Evolutionary conservation across 805 yeast genomes (phyloP).

Genomic region (Candida silvicultrix): DNA sequence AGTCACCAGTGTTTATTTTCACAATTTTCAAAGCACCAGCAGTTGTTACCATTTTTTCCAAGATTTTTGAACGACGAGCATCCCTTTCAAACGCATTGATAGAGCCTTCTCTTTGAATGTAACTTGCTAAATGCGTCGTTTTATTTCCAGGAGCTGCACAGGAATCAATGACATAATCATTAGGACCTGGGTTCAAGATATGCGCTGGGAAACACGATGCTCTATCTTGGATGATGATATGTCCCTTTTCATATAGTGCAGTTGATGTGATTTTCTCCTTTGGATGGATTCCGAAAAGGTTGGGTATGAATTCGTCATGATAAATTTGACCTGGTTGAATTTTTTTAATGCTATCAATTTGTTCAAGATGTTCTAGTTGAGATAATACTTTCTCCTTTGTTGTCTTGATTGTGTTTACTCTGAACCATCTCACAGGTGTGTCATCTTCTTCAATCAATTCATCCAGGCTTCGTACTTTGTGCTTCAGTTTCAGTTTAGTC

Average conservation of each 20-base stretch:
- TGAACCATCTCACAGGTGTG: conserved; percentile 77
- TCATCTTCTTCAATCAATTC: conserved; percentile 51
- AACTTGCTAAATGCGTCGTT: conserved; percentile 85
- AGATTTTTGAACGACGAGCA: conserved; percentile 56
- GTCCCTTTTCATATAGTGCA: conserved; percentile 67
- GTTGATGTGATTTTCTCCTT: conserved; percentile 60
- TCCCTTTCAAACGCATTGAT: conserved; percentile 90
- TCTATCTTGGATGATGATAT: conserved; percentile 87
- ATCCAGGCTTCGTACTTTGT: conserved; percentile 51
- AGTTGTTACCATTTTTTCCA: conserved; percentile 68
- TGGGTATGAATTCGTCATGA: conserved; percentile 66
- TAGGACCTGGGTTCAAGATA: conserved; percentile 58
- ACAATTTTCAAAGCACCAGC: conserved; percentile 56
- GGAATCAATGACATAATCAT: conserved; percentile 74
- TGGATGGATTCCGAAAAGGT: conserved; percentile 80
- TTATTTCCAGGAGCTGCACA: conserved; percentile 99
- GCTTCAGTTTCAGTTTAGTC: conserved; percentile 67
- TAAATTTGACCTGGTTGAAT: conserved; percentile 54
- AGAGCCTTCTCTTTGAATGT: conserved; percentile 33
- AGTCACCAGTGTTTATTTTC: conserved; percentile 46
- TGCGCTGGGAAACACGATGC: conserved; percentile 96
- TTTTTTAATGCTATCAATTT: conserved; percentile 39
- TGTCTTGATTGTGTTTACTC: conserved; percentile 61
- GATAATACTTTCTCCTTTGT: conserved; percentile 25
- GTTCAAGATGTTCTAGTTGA: conserved; percentile 34